Conservation (phyloP, 495 filamentous ascomycete genomes). For the Hypoxylon lienhwacheense region DNA sequence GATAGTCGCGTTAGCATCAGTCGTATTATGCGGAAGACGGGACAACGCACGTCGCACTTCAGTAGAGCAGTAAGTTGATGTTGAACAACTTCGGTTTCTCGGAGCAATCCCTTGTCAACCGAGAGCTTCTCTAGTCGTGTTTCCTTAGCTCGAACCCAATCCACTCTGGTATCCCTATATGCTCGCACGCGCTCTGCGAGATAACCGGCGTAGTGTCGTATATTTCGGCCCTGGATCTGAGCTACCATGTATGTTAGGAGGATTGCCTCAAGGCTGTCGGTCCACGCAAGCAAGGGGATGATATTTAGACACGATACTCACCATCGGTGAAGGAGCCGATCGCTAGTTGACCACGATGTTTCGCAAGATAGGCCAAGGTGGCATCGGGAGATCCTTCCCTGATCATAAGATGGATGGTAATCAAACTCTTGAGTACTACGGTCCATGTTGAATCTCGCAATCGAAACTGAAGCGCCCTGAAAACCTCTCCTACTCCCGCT, state of each 20-base stretch:
- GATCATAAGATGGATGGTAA: slow-evolving; percentile 96
- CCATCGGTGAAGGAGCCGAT: slow-evolving; percentile 92
- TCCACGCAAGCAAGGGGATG: not conserved
- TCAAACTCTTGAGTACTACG: slow-evolving; percentile 89
- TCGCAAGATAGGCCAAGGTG: slow-evolving; percentile 81
- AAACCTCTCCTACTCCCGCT: slow-evolving; percentile 93
- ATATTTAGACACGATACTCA: slow-evolving; percentile 48
- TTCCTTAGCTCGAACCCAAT: slow-evolving; percentile 85
- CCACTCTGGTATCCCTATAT: slow-evolving; percentile 79
- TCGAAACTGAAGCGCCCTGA: slow-evolving; percentile 83
- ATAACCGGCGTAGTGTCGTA: slow-evolving; percentile 87
- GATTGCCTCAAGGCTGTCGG: slow-evolving; percentile 20
- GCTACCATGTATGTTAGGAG: slow-evolving; percentile 53
- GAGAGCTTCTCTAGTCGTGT: slow-evolving; percentile 80
- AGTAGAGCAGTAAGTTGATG: slow-evolving; percentile 81
- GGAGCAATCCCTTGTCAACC: slow-evolving; percentile 88
- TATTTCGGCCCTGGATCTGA: slow-evolving; percentile 95
- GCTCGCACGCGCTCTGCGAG: slow-evolving; percentile 78
- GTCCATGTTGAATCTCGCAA: slow-evolving; percentile 98
- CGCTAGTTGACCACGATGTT: slow-evolving; percentile 79
- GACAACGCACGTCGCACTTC: slow-evolving; percentile 76
- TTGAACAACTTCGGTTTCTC: slow-evolving; percentile 92
- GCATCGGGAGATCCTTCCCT: slow-evolving; percentile 89
- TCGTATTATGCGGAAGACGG: not conserved
- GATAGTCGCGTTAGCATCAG: slow-evolving; percentile 22